Evolutionary conservation across 345 rosid genomes (phyloP), one percentile per base, ranked within the genome.

Genomic region (Lagerstroemia speciosa): DNA sequence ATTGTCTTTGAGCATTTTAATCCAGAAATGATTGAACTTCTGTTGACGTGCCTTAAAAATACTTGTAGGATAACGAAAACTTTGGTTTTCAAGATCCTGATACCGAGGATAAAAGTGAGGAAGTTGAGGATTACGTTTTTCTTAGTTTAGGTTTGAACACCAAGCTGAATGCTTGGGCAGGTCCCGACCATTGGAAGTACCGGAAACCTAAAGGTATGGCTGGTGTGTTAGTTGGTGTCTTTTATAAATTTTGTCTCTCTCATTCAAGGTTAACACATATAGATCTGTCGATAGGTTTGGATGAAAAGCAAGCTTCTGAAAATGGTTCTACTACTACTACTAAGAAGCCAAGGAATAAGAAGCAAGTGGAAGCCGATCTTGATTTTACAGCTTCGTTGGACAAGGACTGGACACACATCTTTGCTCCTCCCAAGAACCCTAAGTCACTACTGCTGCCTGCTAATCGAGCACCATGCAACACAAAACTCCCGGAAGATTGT

Each of bases 181-280:
- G 98, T 80, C 97, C 98, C 77, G 98, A 89, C 76, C 96, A 91
- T 71, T 93, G 98, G 96, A 90, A 93, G 77, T 93, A 81, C 73
- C 85, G 69, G 43, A 93, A 89, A 82, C 72, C 82, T 74, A 86
- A 89, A 89, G 89, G 94, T 91, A 74, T 52, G 53, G 33, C 37
- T 36, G 70, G 72, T 60, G 66, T 62, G 50, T 74, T 10, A 26
- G 15, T 41, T 55, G 32, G 15, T 33, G 33, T n/a, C 48, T 38
- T 53, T 41, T 65, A 65, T 37, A 46, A 45, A 26, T 67, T 26
- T 14, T 0, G 10, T 63, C 15, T 64, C 41, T 71, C 20, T 71
- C 24, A 6, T 17, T 52, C 29, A 30, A 53, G 36, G 62, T 36
- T 43, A 27, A 36, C 26, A 16, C 50, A 24, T 37, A 36, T 53